Base-by-base conservation (phyloP, 2,329 filamentous ascomycete genomes). In the Paecilomyces niveus region DNA sequence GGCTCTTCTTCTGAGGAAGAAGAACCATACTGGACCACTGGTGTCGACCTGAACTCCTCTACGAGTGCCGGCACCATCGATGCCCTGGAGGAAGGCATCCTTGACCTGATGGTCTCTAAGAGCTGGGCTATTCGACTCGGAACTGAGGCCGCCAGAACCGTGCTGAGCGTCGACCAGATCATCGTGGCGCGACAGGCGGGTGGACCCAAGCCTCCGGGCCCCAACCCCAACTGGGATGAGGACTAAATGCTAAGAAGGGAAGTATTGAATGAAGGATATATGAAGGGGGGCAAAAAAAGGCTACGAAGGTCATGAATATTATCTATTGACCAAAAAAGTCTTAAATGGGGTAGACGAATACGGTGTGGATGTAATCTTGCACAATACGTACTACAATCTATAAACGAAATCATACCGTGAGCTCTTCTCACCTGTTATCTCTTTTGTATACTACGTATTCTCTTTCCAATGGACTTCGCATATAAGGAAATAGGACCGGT, bases 141-240 rank as follows among this genome's bases (percentile, higher is more conserved):
- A 39, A 97, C 93, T 24, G 94, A 99, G 78, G 89, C 94, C 49
- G 93, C 92, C 56, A 85, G 94, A 69, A 99, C 94, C 54, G 89
- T 99, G 31, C 81, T 99, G 64, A 96, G 92, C 54, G 94, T 99
- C 45, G 94, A 99, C 77, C 95, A 99, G 80, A 99, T 99, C 72
- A 99, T 99, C 72, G 94, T 99, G 59, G 92, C 95, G 63, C 87
- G 93, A 78, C 94, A 97, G 80, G 94, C 95, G 54, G 94, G 94
- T 71, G 94, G 94, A 39, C 94, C 95, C 22, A 99, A 99, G 83
- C 93, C 93, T 58, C 94, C 94, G 31, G 92, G 89, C 53, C 94
- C 92, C 66, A 97, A 97, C 78, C 89, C 92, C 53, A 85, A 85
- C 70, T 87, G 86, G 86, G 86, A 88, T 73, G 84, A 88, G 69